Evolutionary conservation across 495 filamentous ascomycete species (phyloP).

Genomic region (Geoglossum glabrum): DNA sequence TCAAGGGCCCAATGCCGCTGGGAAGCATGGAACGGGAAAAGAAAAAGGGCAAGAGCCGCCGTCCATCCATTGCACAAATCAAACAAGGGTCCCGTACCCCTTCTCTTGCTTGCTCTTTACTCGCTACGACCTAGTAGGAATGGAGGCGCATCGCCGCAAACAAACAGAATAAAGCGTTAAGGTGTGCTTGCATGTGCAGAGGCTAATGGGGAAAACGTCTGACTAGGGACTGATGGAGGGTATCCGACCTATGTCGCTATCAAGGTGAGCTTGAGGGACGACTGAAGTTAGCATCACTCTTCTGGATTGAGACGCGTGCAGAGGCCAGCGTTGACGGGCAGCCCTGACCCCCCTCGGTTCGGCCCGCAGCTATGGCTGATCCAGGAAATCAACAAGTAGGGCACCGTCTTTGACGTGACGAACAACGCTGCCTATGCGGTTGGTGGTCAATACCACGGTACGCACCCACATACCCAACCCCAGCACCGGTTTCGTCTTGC

Average conservation of each 20-base stretch:
- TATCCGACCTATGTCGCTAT: slow-evolving; percentile 81
- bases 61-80: too few relatives aligned
- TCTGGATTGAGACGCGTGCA: too few relatives aligned
- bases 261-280: slow-evolving; percentile 26
- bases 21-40: too few relatives aligned
- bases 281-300: too few relatives aligned
- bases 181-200: too few relatives aligned
- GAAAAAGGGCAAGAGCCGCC: too few relatives aligned
- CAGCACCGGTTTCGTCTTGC: neutral
- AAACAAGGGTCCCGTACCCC: too few relatives aligned
- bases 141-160: neutral
- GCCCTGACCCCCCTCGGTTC: neutral
- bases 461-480: slow-evolving; percentile 10
- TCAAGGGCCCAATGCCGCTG: too few relatives aligned
- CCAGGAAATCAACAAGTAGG: slow-evolving; percentile 22
- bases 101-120: too few relatives aligned
- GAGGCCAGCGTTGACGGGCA: too few relatives aligned
- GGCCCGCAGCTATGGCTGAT: slow-evolving; percentile 7
- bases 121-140: too few relatives aligned
- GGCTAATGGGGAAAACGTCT: neutral
- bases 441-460: slow-evolving; percentile 72
- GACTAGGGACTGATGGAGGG: slow-evolving; percentile 35
- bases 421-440: slow-evolving; percentile 69
- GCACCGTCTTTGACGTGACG: slow-evolving; percentile 82
- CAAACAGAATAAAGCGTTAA: neutral